These are phyloP conservation scores for Sedum album DNA, from an alignment of 164 flowering plant species.

Conservation along the genomic window DNA sequence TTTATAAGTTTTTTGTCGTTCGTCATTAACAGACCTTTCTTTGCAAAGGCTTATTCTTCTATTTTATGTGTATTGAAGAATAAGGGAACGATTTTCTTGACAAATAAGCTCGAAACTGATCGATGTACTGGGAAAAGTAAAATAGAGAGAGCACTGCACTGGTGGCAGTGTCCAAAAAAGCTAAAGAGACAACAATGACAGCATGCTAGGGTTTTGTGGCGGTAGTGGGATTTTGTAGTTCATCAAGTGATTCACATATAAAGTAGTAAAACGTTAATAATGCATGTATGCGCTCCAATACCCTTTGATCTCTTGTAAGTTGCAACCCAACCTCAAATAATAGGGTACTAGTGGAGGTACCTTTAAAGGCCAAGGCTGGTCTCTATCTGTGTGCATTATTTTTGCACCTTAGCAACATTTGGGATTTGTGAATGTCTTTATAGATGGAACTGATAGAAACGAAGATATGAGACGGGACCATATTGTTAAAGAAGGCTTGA, in stretches of 20 bases:
- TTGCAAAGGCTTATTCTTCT: neutral
- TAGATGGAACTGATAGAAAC: neutral
- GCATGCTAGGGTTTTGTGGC: neutral
- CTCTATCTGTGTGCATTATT: neutral
- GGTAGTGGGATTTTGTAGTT: conserved; percentile 4
- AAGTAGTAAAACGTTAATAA: neutral
- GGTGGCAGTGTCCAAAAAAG: neutral
- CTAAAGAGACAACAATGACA: neutral
- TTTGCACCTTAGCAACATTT: neutral
- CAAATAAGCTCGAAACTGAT: neutral
- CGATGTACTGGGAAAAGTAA: neutral
- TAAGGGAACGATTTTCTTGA: neutral
- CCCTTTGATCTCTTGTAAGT: neutral
- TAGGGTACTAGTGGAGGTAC: neutral
- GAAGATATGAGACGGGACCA: neutral
- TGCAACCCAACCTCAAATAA: neutral
- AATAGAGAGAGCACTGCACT: neutral
- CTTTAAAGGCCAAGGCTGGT: neutral
- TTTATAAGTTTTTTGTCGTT: neutral
- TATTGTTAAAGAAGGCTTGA: neutral
- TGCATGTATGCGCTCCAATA: neutral
- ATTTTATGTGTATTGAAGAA: no score
- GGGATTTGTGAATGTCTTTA: neutral
- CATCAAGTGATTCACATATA: neutral
- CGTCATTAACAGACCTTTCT: neutral